Evolutionary conservation across 768 basidiomycete species (phyloP), one percentile per base, ranked within the genome.

Genomic region (Tylopilus felleus): DNA sequence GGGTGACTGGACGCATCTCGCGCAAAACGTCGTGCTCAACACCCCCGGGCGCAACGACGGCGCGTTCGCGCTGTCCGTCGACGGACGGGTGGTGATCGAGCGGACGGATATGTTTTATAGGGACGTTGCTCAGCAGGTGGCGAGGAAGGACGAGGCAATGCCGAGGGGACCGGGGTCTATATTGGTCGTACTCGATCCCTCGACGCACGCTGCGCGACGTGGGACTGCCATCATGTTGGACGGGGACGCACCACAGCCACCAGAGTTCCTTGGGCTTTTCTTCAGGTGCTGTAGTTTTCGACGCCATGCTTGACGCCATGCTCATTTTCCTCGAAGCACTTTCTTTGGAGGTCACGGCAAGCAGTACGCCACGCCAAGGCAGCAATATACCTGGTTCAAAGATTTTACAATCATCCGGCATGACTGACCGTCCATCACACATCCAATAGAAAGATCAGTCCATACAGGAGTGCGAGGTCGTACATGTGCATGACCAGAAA

Each of bases 331-430:
- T 31, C 31, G 47, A 3, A 86, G 85, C 58, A 86, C 87, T 8
- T 89, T 89, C 71, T 91, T 91, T 60, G 90, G 89, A 40, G 52
- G 45, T 14, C 52, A 52, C 28, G 52, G 52, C 4, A 40, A 40
- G 21, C 8, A 14, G 25, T 52, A 52, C 13, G 52, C 52, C 16
- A 84, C 87, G 17, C 88, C 90, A 4, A 78, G 70, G 58, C 83
- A 90, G 65, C 90, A 91, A 65, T 84, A 84, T 59, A 76, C 79
- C 1, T 90, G 86, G 83, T 92, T 90, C 73, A 88, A 78, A 60
- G 82, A 81, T 59, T 89, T 89, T 60, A 66, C 70, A 16, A 77
- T 90, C 23, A 53, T n/a, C 19, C 66, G 67, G 1, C 50, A 68
- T 33, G 53, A 56, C n/a, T 68, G 50, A 63, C 16, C 17, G 12